phyloP scores from a whole-genome alignment of 768 basidiomycete species.

The Termitomyces eurrhizus region DNA sequence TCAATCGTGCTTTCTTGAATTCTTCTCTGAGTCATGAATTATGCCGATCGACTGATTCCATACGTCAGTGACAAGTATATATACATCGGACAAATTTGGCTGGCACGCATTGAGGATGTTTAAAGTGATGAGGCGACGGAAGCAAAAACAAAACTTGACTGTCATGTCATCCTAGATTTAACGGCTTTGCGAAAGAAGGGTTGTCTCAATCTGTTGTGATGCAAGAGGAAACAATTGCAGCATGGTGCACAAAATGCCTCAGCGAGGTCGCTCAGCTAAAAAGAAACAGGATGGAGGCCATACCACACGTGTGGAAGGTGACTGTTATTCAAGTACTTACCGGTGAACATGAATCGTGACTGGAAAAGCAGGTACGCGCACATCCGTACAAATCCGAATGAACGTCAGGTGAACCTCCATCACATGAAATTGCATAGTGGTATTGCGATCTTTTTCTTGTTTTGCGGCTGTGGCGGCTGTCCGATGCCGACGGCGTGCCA shows the following conservation, averaged over 20 bases:
- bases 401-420: neutral
- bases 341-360: neutral
- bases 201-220: neutral
- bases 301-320: neutral
- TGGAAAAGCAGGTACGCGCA: neutral
- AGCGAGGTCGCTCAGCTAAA: neutral
- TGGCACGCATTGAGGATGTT: neutral
- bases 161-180: neutral
- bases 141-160: neutral
- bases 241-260: neutral
- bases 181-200: no score
- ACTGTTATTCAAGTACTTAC: neutral
- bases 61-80: neutral
- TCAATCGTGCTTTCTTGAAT: neutral
- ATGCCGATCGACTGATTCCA: neutral
- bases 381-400: neutral
- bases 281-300: neutral
- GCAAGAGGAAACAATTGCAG: neutral
- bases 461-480: neutral
- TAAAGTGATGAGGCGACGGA: neutral
- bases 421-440: neutral
- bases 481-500: slow-evolving; percentile 1
- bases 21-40: neutral
- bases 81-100: neutral
- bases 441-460: neutral